Evolutionary conservation across 768 basidiomycete genomes (phyloP).

Genomic region (Trametes sanguinea): DNA sequence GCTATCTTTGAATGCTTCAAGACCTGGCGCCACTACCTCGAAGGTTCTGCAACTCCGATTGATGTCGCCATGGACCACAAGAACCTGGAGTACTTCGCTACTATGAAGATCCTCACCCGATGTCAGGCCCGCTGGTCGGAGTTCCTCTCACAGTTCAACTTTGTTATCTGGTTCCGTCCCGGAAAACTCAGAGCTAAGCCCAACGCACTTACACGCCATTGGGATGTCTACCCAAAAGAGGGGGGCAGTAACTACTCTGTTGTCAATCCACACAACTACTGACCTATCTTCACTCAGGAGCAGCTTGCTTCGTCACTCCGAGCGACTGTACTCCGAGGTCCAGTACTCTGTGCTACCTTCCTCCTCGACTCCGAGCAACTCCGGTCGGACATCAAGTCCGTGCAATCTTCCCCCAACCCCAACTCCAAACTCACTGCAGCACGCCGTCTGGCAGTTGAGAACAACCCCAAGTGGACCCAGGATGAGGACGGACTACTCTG

Average conservation of each 20-base stretch:
- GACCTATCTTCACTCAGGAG: background rate
- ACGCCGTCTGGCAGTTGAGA: background rate
- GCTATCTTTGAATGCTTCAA: slow-evolving; percentile 41
- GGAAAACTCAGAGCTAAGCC: background rate
- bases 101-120: too few species aligned
- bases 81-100: too few species aligned
- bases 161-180: background rate
- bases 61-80: too few species aligned
- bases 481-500: background rate
- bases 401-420: background rate
- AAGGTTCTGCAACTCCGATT: too few species aligned
- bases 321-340: background rate
- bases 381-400: background rate
- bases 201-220: background rate
- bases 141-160: slow-evolving; percentile 27
- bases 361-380: background rate
- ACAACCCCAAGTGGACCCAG: background rate
- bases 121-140: slow-evolving; percentile 41
- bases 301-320: background rate
- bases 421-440: background rate
- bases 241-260: background rate
- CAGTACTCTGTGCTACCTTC: background rate
- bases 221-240: background rate
- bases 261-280: background rate
- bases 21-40: too few species aligned